These are phyloP conservation scores for Calonectria hongkongensis DNA, from an alignment of 2,329 filamentous ascomycete genomes.

Conservation along the genomic window DNA sequence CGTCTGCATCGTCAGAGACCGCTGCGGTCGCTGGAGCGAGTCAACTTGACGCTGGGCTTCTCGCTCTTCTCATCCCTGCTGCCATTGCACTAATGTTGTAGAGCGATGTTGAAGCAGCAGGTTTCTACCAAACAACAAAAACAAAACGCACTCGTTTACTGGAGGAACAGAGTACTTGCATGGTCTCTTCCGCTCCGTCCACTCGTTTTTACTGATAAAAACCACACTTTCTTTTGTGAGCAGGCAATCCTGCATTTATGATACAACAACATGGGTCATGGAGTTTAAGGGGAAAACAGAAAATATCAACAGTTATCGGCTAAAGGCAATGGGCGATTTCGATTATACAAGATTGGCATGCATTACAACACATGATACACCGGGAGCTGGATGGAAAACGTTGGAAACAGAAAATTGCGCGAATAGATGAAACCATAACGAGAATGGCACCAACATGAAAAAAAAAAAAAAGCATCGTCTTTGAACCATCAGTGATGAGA, in stretches of 20 bases:
- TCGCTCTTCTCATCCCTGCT: slow-evolving; percentile 55
- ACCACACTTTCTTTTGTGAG: slow-evolving; percentile 20
- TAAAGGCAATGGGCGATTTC: neutral
- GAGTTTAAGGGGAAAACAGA: neutral
- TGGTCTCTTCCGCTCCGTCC: slow-evolving; percentile 5
- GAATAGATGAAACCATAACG: slow-evolving; percentile 5
- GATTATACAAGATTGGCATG: slow-evolving; percentile 12
- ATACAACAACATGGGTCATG: neutral
- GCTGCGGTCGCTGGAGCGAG: neutral
- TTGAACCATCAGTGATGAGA: neutral
- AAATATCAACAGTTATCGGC: neutral
- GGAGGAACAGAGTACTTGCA: neutral
- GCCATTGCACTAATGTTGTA: slow-evolving; percentile 63
- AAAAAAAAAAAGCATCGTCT: neutral
- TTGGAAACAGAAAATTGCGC: slow-evolving; percentile 3
- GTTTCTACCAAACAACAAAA: too few species aligned
- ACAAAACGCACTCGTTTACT: slow-evolving; percentile 5
- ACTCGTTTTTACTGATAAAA: neutral
- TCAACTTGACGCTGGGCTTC: slow-evolving; percentile 8
- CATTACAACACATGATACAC: slow-evolving; percentile 12
- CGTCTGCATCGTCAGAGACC: neutral
- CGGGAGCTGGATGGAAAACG: slow-evolving; percentile 6
- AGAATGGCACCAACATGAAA: slow-evolving; percentile 12
- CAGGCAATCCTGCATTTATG: neutral
- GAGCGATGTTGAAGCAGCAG: slow-evolving; percentile 45